Base-by-base conservation (phyloP, 768 basidiomycete species). In the Grammothele lineata region DNA sequence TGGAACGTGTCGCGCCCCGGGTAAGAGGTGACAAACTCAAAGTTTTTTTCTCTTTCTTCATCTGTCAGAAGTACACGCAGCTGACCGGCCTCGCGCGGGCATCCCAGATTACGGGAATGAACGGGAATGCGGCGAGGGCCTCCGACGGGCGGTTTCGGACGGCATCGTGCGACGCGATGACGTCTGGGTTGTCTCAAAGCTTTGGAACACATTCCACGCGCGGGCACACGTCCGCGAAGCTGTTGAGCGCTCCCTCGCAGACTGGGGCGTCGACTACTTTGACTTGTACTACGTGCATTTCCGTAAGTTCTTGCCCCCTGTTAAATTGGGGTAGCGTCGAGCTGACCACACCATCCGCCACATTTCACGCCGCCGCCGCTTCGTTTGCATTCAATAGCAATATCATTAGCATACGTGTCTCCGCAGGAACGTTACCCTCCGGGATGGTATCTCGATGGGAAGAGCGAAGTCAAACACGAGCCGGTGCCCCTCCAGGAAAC, bases 161-260 rank as follows among this genome's bases (percentile, higher is more conserved):
- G 68, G 70, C 27, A 25, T 71, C 32, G 68, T 74, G 37, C 67
- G 66, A 54, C 63, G 72, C 27, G 67, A 73, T 47, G 71, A 74
- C 12, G 61, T 74, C 19, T 70, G 62, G 61, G 45, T 53, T 55
- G 53, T 40, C 33, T 50, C 41, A 15, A 49, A 59, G 60, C 56
- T 71, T 26, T 71, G 70, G 71, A 71, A 70, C 59, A 69, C 67
- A 25, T 70, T 65, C 62, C 68, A 74, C 50, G 62, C 62, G 43
- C 58, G 59, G 26, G 66, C 59, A 44, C 62, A 69, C 45, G 70
- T 70, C 23, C 56, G 59, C 41, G 53, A 55, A 30, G 51, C 61
- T 25, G 61, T 60, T 48, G 55, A 63, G 55, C 57, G 63, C 43
- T 65, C 66, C 43, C 64, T 74, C 23, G 48, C 54, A 6, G 61